Conservation (phyloP, 2,329 filamentous ascomycete species). For the Pyrenophora seminiperda region DNA sequence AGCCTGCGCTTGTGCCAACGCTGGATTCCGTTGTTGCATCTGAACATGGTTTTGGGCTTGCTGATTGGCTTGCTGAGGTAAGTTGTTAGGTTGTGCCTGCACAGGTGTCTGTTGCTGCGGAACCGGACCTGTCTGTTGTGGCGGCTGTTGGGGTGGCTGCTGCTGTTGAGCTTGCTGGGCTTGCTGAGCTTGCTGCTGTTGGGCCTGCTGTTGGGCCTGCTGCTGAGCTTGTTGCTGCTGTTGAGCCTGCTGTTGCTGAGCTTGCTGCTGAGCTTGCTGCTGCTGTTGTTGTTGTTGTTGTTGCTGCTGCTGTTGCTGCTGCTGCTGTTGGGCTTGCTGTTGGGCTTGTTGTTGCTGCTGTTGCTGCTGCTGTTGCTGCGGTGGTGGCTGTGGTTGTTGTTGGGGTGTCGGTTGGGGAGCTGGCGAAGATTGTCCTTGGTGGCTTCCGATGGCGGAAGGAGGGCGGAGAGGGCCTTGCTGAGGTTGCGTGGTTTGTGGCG, state of each 20-base stretch:
- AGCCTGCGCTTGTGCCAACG: constrained; percentile 30
- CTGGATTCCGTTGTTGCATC: constrained; percentile 48
- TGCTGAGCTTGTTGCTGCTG: constrained; percentile 40
- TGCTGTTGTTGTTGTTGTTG: constrained; percentile 42
- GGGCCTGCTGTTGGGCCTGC: constrained; percentile 45
- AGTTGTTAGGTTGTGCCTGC: constrained; percentile 42
- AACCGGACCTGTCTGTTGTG: constrained; percentile 49
- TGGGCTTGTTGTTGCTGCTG: constrained; percentile 49
- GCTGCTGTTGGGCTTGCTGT: not conserved
- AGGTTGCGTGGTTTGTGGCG: constrained; percentile 42
- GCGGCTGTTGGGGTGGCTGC: constrained; percentile 41
- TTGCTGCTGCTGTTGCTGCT: constrained; percentile 35
- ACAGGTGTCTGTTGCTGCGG: constrained; percentile 53
- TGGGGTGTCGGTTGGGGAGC: constrained; percentile 45
- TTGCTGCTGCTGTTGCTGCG: constrained; percentile 45
- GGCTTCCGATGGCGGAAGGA: constrained; percentile 45
- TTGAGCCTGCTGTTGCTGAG: constrained; percentile 41
- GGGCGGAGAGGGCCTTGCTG: constrained; percentile 48
- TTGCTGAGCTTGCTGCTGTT: constrained; percentile 50
- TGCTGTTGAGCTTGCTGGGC: constrained; percentile 42
- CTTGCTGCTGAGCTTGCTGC: not conserved
- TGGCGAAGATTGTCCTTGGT: constrained; percentile 49
- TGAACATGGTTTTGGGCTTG: constrained; percentile 38
- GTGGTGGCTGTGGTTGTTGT: constrained; percentile 48
- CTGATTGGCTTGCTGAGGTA: constrained; percentile 41